Evolutionary conservation across 108 stramenopile species (phyloP).

Genomic region (Nitzschia palea): DNA sequence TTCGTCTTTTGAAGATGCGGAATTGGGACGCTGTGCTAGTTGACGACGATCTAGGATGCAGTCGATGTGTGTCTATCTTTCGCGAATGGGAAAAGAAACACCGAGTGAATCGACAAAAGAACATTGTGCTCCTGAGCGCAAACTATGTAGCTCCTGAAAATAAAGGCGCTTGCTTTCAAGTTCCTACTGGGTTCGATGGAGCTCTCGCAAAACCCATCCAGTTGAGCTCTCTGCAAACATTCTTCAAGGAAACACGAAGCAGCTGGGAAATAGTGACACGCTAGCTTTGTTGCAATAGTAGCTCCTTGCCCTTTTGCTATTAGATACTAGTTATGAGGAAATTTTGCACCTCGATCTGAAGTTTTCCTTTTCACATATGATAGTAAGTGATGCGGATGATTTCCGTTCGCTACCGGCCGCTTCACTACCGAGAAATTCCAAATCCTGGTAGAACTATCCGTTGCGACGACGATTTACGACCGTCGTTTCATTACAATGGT

Average conservation of each 20-base stretch:
- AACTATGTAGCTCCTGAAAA: conserved; percentile 13
- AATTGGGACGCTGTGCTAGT: conserved; percentile 64
- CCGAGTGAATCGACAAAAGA: conserved; percentile 49
- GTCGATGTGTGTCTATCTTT: conserved; percentile 40
- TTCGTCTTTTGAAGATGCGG: conserved; percentile 48
- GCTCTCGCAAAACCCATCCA: conserved; percentile 43
- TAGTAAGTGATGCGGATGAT: no score
- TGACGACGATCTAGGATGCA: conserved; percentile 48
- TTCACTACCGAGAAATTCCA: no score
- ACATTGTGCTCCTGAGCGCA: conserved; percentile 43
- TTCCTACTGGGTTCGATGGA: conserved; percentile 50
- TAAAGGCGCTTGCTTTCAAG: conserved; percentile 3
- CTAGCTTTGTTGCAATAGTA: no score
- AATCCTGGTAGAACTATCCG: no score
- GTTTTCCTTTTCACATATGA: no score
- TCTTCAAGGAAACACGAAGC: conserved; percentile 17
- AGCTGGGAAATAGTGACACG: conserved; percentile 20
- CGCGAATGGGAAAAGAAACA: conserved; percentile 64
- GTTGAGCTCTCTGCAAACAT: conserved; percentile 24
- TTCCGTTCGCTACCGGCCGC: no score
- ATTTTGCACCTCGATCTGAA: no score
- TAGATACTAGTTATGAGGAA: no score
- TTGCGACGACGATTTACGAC: no score
- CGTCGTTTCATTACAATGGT: no score
- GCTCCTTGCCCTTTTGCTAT: no score